Conservation (phyloP, 1,139 yeast species). For the Blastobotrys elegans region DNA sequence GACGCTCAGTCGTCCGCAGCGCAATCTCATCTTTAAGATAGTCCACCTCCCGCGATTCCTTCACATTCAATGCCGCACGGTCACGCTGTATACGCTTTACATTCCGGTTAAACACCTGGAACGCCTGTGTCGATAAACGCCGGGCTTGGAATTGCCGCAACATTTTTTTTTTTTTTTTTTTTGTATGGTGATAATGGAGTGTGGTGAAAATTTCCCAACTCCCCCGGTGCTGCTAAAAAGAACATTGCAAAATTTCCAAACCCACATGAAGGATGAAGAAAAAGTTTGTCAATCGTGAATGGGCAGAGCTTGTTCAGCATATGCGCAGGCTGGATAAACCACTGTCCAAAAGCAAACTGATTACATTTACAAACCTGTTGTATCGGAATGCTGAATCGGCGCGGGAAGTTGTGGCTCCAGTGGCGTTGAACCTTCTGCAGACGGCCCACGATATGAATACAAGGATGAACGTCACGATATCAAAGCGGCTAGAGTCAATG, state of each 20-base stretch:
- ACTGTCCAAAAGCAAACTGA: not conserved
- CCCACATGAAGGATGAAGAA: too few relatives aligned
- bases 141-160: not conserved
- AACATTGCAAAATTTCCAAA: too few relatives aligned
- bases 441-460: not conserved
- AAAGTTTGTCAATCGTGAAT: too few relatives aligned
- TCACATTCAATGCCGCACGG: constrained; percentile 43
- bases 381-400: too few relatives aligned
- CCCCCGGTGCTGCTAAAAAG: too few relatives aligned
- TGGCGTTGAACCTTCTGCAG: not conserved
- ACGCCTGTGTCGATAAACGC: constrained; percentile 20
- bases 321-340: too few relatives aligned
- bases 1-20: constrained; percentile 62
- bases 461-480: not conserved
- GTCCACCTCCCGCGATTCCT: constrained; percentile 56
- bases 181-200: too few relatives aligned
- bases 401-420: too few relatives aligned
- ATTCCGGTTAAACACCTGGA: constrained; percentile 61
- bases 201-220: too few relatives aligned
- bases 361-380: not conserved
- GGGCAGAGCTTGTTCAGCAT: too few relatives aligned
- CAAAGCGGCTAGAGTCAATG: not conserved
- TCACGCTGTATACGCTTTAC: constrained; percentile 58
- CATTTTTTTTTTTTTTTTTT: too few relatives aligned
- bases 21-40: constrained; percentile 76